Base-by-base conservation (phyloP, 306 rosid genomes). In the Mucuna pruriens region DNA sequence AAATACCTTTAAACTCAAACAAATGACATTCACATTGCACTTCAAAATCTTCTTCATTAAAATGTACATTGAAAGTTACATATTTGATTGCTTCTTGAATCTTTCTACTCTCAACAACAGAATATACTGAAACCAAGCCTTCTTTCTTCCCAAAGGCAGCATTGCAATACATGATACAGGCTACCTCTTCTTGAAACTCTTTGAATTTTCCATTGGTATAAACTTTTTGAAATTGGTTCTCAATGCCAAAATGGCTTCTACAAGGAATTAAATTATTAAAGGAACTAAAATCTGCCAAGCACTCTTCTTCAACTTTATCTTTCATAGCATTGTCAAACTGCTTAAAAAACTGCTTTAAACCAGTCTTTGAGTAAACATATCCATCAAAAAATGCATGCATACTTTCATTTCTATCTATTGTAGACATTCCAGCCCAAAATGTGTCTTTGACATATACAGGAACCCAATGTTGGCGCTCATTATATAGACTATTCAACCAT, bases 1-100 rank as follows among this genome's bases (percentile, higher is more conserved):
- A 19, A 52, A 67, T 67, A 38, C 82, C 82, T 67, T 67, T 54
- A 54, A 78, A 78, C 76, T 78, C 82, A 23, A 54, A 78, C 52
- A 78, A 67, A 52, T n/a, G 39, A 39, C 76, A 78, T 6, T 23
- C 51, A 54, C 76, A 78, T 6, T 38, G 39, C 75, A 77, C 23
- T 22, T 77, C 82, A 78, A 67, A 77, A 58, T 20, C 61, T 19
- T 74, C 79, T 23, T 74, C 79, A 74, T 74, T 57, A 26, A 38
- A 74, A 54, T 16, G 16, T 15, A 57, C 39, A 57, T 23, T 74
- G 40, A 57, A 74, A 39, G 69, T 74, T 57, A 74, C n/a, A 44
- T 74, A 74, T 57, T 40, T 57, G 38, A 57, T 57, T 55, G 54
- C 51, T 22, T 74, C 79, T 9, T 39, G 69, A 15, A 58, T 34